Conservation (phyloP, 192 early-diverging fungal species). For the Gamsiella multidivaricata region DNA sequence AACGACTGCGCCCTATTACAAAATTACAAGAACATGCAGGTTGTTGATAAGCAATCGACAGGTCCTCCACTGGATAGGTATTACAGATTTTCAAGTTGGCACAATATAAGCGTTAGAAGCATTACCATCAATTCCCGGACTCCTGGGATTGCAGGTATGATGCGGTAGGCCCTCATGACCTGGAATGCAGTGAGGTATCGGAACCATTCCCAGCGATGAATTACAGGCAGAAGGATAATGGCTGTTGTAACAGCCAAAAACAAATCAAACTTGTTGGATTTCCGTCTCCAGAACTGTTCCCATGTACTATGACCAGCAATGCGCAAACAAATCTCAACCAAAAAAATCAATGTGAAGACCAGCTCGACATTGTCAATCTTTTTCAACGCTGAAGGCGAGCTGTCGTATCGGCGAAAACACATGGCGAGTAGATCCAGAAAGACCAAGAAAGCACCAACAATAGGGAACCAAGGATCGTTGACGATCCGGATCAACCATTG, state of each 20-base stretch:
- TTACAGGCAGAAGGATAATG: constrained; percentile 61
- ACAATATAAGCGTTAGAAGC: too few species aligned
- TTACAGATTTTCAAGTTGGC: too few species aligned
- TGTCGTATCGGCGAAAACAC: constrained; percentile 47
- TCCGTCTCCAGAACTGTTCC: constrained; percentile 54
- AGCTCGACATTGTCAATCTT: constrained; percentile 45
- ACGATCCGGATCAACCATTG: constrained; percentile 38
- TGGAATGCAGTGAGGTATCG: constrained; percentile 66
- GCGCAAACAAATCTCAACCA: constrained; percentile 61
- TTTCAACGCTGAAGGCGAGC: constrained; percentile 3
- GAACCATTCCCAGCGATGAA: constrained; percentile 55
- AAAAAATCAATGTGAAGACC: constrained; percentile 58
- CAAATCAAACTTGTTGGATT: constrained; percentile 58
- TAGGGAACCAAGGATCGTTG: constrained; percentile 39
- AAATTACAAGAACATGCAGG: background rate
- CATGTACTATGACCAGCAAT: constrained; percentile 46
- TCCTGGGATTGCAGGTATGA: constrained; percentile 63
- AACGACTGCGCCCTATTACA: constrained; percentile 56
- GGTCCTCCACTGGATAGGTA: too few species aligned
- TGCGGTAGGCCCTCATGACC: constrained; percentile 60
- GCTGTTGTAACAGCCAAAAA: constrained; percentile 59
- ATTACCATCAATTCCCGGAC: constrained; percentile 60
- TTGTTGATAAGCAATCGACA: too few species aligned
- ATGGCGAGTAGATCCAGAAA: constrained; percentile 34
- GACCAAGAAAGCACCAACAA: constrained; percentile 23